Evolutionary conservation across 805 yeast genomes (phyloP).

Genomic region (Kuraishia borneana): DNA sequence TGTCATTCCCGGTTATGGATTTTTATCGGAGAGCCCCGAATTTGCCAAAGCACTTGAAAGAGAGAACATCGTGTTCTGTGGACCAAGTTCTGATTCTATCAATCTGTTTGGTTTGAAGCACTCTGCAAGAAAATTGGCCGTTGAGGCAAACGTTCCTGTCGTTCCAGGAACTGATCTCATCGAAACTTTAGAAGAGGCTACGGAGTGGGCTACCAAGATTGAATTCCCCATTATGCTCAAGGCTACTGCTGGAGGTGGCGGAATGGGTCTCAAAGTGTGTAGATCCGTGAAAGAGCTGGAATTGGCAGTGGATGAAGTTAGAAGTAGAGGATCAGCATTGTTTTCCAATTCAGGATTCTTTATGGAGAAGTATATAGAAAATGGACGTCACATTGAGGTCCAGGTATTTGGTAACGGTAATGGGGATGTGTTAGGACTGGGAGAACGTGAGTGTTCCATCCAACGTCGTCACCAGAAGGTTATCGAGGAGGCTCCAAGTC

Average conservation of each 20-base stretch:
- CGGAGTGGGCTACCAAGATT: constrained; percentile 8
- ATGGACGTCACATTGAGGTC: constrained; percentile 17
- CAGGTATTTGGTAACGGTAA: constrained; percentile 17
- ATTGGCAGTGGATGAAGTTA: constrained; percentile 9
- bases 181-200: constrained; percentile 5
- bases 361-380: constrained; percentile 14
- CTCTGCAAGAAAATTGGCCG: constrained; percentile 14
- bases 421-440: constrained; percentile 15
- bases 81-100: constrained; percentile 14
- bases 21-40: constrained; percentile 21
- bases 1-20: constrained; percentile 29
- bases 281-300: constrained; percentile 6
- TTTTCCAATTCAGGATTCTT: constrained; percentile 14
- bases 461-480: constrained; percentile 21
- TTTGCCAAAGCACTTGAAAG: constrained; percentile 10
- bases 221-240: constrained; percentile 18
- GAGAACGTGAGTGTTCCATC: constrained; percentile 19
- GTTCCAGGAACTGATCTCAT: constrained; percentile 15
- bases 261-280: constrained; percentile 18
- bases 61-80: constrained; percentile 13
- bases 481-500: constrained; percentile 18
- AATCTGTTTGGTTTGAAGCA: constrained; percentile 17
- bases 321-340: constrained; percentile 13
- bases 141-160: constrained; percentile 12
- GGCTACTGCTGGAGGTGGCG: constrained; percentile 20